Percentiles rank a stretch among this genome's conserved stretches.
These are phyloP conservation scores for Pyrenophora teres DNA, from an alignment of 2,329 filamentous ascomycete genomes.

Conservation along the genomic window DNA sequence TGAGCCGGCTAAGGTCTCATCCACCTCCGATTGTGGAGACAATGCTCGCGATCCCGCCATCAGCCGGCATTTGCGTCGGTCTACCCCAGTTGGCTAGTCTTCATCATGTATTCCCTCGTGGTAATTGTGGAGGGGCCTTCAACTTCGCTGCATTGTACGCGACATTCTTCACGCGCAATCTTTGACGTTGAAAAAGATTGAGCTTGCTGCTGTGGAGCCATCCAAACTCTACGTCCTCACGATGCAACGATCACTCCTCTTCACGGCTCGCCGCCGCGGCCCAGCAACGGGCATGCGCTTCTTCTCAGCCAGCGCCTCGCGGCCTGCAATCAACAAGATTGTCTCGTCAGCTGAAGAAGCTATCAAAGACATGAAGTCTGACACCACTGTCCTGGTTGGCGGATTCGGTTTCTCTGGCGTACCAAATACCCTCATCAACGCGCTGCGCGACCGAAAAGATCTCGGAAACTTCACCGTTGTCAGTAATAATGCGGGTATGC, in stretches of 20 bases:
- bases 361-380: slow-evolving; percentile 46
- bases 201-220: slow-evolving; percentile 3
- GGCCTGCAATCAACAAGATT: slow-evolving; percentile 48
- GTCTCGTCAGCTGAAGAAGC: slow-evolving; percentile 46
- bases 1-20: slow-evolving; percentile 33
- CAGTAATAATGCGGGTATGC: slow-evolving; percentile 78
- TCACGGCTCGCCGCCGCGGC: slow-evolving; percentile 39
- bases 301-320: slow-evolving; percentile 41
- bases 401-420: slow-evolving; percentile 49
- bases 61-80: slow-evolving; percentile 43
- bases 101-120: slow-evolving; percentile 30
- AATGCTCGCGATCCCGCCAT: slow-evolving; percentile 35
- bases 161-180: slow-evolving; percentile 1
- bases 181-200: slow-evolving; percentile 21
- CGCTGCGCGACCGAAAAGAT: slow-evolving; percentile 43
- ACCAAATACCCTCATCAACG: slow-evolving; percentile 48
- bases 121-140: slow-evolving; percentile 33
- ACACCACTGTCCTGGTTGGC: slow-evolving; percentile 45
- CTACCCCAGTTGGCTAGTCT: slow-evolving; percentile 28
- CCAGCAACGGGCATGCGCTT: slow-evolving; percentile 36
- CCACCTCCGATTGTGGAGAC: slow-evolving; percentile 30
- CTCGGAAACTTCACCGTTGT: slow-evolving; percentile 67
- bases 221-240: slow-evolving; percentile 9
- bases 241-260: slow-evolving; percentile 44
- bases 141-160: slow-evolving; percentile 29